Base-by-base conservation (phyloP, 148 eudicot genomes). In the Chenopodium quinoa region DNA sequence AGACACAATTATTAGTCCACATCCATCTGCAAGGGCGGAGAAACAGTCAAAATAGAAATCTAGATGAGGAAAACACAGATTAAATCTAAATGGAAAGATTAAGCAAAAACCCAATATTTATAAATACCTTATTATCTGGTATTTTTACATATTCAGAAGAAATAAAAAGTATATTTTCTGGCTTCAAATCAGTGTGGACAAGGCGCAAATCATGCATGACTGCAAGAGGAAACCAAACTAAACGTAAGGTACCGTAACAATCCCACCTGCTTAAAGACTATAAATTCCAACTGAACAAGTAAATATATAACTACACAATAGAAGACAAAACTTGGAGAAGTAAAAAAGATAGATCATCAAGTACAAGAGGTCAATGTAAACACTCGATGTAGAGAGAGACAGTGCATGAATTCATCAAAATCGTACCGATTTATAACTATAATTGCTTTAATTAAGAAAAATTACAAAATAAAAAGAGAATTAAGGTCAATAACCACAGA, bases 121-220 rank as follows among this genome's bases (percentile, higher is more conserved):
- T 1, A 0, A 52, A 82, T 85, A 95, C 97, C 97, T 90, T 95
- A 85, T 80, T 89, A 75, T 95, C 95, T 8, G 95, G 98, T 37
- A 95, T 84, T 82, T 87, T 93, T 46, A 93, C 78, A 82, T 90
- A 95, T 19, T 93, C 98, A 4, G 97, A 88, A 23, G 97, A 91
- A 77, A 93, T 89, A 32, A 95, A 89, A 68, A 95, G 94, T 76
- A 95, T 92, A 77, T 95, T 95, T 81, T 95, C 98, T 60, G 98
- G 98, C 92, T 95, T 95, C 86, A 95, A 85, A 85, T 95, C 98
- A 37, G 98, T 95, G 79, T 95, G 98, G 81, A 95, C 91, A 54
- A 95, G 93, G 82, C 84, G 93, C 91, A 95, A 82, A 80, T 93
- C 97, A 88, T 95, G 98, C 95, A 95, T 92, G 79, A 95, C 98